Evolutionary conservation across 768 basidiomycete species (phyloP).

Genomic region (Fibroporia radiculosa): DNA sequence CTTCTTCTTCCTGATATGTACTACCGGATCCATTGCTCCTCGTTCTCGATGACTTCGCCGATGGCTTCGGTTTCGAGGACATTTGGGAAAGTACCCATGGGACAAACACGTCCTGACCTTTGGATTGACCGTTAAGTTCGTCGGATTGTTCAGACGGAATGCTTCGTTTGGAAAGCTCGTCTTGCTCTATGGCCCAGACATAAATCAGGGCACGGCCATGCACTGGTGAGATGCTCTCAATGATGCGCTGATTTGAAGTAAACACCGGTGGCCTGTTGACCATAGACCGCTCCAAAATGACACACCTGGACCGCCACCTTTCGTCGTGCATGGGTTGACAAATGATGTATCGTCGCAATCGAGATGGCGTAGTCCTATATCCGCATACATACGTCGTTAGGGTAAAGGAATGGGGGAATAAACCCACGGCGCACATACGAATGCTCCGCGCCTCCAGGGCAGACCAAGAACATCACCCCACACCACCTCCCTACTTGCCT

Average conservation of each 20-base stretch:
- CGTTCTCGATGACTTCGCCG: conserved; percentile 8
- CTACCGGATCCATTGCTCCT: no score
- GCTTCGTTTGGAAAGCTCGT: conserved; percentile 68
- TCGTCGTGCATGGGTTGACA: conserved; percentile 74
- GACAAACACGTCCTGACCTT: conserved; percentile 78
- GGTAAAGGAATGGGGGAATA: no score
- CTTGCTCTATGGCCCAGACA: conserved; percentile 97
- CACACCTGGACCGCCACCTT: conserved; percentile 65
- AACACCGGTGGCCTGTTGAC: not conserved
- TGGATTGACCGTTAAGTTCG: not conserved
- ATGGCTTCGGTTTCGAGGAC: conserved; percentile 12
- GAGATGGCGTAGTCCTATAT: conserved; percentile 90
- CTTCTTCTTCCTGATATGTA: not conserved
- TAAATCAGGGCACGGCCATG: conserved; percentile 85
- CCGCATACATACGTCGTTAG: not conserved
- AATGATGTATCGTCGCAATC: conserved; percentile 95
- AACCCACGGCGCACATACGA: conserved; percentile 48
- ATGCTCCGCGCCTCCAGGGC: conserved; percentile 70
- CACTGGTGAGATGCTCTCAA: conserved; percentile 53
- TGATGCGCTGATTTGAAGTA: conserved; percentile 41
- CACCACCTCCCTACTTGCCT: conserved; percentile 59
- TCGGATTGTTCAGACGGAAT: conserved; percentile 31
- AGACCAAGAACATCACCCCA: conserved; percentile 69
- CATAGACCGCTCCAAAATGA: no score
- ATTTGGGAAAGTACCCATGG: conserved; percentile 67